Evolutionary conservation across 768 basidiomycete species (phyloP).

Genomic region (Lentinus tigrinus): DNA sequence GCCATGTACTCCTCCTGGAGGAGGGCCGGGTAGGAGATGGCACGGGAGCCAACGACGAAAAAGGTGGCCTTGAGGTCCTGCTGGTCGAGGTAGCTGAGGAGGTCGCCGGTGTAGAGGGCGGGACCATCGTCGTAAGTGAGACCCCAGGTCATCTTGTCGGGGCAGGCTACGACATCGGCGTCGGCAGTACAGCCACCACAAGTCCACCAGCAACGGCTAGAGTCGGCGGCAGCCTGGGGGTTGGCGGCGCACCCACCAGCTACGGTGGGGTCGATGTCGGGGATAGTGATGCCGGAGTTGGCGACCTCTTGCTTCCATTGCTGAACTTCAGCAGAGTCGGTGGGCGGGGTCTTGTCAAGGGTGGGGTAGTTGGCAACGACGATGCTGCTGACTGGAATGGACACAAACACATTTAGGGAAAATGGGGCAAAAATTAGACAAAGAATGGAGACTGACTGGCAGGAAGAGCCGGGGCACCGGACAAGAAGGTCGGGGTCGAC

Average conservation of each 20-base stretch:
- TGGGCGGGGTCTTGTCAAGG: constrained; percentile 60
- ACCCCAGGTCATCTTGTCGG: constrained; percentile 58
- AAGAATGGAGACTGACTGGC: constrained; percentile 36
- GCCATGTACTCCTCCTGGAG: constrained; percentile 74
- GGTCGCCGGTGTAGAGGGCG: constrained; percentile 68
- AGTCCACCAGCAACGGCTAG: constrained; percentile 77
- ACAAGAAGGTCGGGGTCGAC: constrained; percentile 40
- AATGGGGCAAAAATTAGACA: background rate
- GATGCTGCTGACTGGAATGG: constrained; percentile 38
- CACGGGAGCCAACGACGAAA: constrained; percentile 84
- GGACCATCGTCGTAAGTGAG: constrained; percentile 80
- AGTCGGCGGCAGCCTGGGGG: constrained; percentile 42
- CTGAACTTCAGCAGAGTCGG: constrained; percentile 60
- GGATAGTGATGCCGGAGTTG: constrained; percentile 57
- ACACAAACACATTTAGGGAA: background rate
- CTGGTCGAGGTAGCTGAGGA: constrained; percentile 68
- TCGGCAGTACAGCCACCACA: constrained; percentile 67
- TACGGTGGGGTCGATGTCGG: constrained; percentile 47
- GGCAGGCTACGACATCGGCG: constrained; percentile 78
- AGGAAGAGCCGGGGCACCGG: constrained; percentile 60
- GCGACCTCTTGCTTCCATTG: constrained; percentile 69
- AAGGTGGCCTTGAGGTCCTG: constrained; percentile 76
- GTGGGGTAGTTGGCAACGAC: constrained; percentile 60
- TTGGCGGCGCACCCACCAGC: constrained; percentile 56
- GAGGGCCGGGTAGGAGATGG: constrained; percentile 64